Evolutionary conservation across 331 rosid genomes (phyloP), one percentile per base, ranked within the genome.

Genomic region (Acacia pycnantha): DNA sequence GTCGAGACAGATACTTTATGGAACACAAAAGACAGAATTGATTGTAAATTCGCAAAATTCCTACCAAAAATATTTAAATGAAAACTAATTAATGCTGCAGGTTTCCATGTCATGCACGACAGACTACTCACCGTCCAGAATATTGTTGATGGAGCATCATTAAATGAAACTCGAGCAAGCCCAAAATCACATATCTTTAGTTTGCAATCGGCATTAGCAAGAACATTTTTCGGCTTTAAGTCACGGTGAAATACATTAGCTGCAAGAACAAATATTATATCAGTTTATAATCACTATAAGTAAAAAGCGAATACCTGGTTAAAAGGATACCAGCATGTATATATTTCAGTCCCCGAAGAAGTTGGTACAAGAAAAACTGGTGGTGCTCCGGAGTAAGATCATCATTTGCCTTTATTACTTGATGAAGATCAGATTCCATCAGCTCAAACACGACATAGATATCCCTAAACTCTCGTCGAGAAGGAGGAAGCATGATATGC

Each of bases 341-440:
- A 81, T 90, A 95, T 72, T 95, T 95, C 67, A 95, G 83, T 64
- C 98, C 97, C 21, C 98, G 93, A 48, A 95, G 97, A 88, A 95
- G 99, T 86, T 95, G 99, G 87, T 95, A 95, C 88, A 93, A 85
- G 91, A 95, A 95, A 86, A 95, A 95, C 35, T 95, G 99, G 85
- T 90, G 88, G 80, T 95, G 99, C 81, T 95, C 93, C 43, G 95
- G 98, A 73, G 99, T 89, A 79, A 95, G 98, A 90, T 95, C 97
- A 59, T 92, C 94, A 79, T 95, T 95, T 48, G 99, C 97, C 90
- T 90, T 93, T 22, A 95, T 93, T 56, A 95, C 98, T 91, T 95
- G 99, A 86, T 95, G 97, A 46, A 95, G 98, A 66, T 95, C 99
- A 37, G 99, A 95, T 87, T 95, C 98, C 99, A 95, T 95, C 79